Base-by-base conservation (phyloP, 306 rosid species). In the Medicago arabica region DNA sequence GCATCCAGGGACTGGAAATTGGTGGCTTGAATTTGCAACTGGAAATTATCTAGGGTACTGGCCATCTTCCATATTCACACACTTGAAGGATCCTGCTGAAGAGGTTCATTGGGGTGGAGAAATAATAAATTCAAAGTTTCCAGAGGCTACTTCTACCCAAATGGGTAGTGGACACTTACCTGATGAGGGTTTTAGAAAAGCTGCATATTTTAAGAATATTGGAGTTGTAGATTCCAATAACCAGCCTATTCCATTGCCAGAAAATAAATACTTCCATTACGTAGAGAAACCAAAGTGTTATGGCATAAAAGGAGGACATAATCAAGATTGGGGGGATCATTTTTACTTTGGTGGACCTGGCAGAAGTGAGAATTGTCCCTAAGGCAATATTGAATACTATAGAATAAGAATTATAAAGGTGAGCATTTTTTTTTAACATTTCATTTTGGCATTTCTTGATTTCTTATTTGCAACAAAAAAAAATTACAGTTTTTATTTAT, bases 281-380 rank as follows among this genome's bases (percentile, higher is more conserved):
- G 95, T 91, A 3, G 96, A 90, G 59, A 92, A 91, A 70, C 88
- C 98, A 6, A 91, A 87, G 84, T 94, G 98, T 81, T 94, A 94
- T 44, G 89, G 88, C 55, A 94, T 94, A 23, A 88, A 82, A 86
- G 94, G 91, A 18, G 92, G 91, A 54, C 83, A 86, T 60, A 87
- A 89, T 77, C 76, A 79, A n/a, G 88, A 84, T 61, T 94, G 98
- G 98, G 98, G 98, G 5, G 88, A 88, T 78, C 84, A 94, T 62
- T 91, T 94, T 83, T 91, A 94, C 80, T 94, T 88, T 62, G 98
- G 98, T 83, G 98, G 98, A 50, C 97, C 98, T 17, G 98, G 98
- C 41, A 94, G 89, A 78, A 94, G 84, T 82, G 84, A 82, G 11
- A 86, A 83, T 47, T 94, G 98, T 79, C 94, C 98, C 62, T 93